These are phyloP conservation scores for Sarocladium strictum DNA, from an alignment of 2,329 filamentous ascomycete genomes.

Conservation along the genomic window DNA sequence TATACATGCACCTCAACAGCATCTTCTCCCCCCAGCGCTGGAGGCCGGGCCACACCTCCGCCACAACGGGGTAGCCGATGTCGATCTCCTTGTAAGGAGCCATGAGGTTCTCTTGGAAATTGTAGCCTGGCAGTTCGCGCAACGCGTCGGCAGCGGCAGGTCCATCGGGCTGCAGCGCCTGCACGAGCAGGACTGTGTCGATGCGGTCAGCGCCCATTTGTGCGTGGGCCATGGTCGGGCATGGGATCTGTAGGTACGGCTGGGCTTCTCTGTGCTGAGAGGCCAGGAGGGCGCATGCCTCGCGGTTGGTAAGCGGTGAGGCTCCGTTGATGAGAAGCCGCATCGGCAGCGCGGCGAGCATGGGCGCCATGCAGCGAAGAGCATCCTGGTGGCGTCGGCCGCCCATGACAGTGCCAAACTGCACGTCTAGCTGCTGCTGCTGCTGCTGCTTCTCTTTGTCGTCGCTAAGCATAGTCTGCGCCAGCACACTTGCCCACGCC, in stretches of 20 bases:
- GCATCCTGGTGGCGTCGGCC: slow-evolving; percentile 10
- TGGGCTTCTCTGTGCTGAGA: slow-evolving; percentile 11
- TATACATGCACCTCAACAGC: slow-evolving; percentile 30
- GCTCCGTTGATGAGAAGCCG: neutral
- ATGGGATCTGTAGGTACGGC: slow-evolving; percentile 12
- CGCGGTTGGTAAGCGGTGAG: slow-evolving; percentile 9
- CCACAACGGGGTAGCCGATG: slow-evolving; percentile 36
- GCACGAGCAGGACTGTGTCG: slow-evolving; percentile 12
- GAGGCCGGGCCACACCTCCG: slow-evolving; percentile 45
- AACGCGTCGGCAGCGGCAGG: neutral
- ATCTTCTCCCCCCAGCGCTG: slow-evolving; percentile 64
- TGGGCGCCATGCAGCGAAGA: slow-evolving; percentile 12
- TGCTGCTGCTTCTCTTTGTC: neutral
- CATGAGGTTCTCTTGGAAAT: slow-evolving; percentile 12
- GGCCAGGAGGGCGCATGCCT: slow-evolving; percentile 9
- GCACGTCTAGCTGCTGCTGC: slow-evolving; percentile 9
- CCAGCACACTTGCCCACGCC: slow-evolving; percentile 12
- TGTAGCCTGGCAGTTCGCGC: slow-evolving; percentile 12
- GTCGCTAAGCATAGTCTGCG: slow-evolving; percentile 10
- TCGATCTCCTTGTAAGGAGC: slow-evolving; percentile 11
- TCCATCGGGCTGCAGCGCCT: slow-evolving; percentile 3
- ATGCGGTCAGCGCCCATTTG: slow-evolving; percentile 11
- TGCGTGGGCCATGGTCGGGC: slow-evolving; percentile 12
- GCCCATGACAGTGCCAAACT: slow-evolving; percentile 13
- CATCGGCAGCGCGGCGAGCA: slow-evolving; percentile 11